These are phyloP conservation scores for Fraxinus quadrangulata DNA, from an alignment of 257 asterid genomes.

Conservation along the genomic window DNA sequence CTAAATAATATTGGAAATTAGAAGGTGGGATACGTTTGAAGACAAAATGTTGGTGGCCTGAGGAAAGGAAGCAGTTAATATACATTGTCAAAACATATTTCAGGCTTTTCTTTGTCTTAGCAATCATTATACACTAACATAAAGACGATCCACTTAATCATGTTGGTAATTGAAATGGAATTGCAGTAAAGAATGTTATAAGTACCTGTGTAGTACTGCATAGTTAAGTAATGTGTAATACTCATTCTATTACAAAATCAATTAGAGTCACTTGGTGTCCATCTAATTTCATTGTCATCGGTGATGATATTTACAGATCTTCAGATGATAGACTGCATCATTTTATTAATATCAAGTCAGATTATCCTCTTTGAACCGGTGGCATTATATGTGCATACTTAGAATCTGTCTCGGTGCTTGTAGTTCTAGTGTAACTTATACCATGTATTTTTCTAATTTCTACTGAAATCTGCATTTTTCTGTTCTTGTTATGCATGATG, in stretches of 20 bases:
- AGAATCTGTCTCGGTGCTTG: conserved; percentile 9
- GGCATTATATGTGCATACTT: conserved; percentile 4
- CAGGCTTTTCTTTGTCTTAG: not conserved
- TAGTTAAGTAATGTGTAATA: not conserved
- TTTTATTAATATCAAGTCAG: conserved; percentile 3
- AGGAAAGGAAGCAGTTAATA: not conserved
- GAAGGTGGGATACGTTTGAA: not conserved
- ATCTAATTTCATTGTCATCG: conserved; percentile 9
- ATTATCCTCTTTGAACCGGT: not conserved
- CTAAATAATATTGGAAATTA: not conserved
- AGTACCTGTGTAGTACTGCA: not conserved
- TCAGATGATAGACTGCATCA: not conserved
- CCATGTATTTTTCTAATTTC: not conserved
- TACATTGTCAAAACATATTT: not conserved
- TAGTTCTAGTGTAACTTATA: conserved; percentile 13
- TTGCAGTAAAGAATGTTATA: conserved; percentile 4
- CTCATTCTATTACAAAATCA: conserved; percentile 15
- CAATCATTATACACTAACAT: not conserved
- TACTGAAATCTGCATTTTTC: not conserved
- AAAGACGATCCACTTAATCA: not conserved
- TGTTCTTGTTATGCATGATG: conserved; percentile 8
- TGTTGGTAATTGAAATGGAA: not conserved
- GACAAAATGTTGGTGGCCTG: not conserved
- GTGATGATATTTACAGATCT: conserved; percentile 4
- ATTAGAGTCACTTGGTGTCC: conserved; percentile 8